Evolutionary conservation across 192 early-diverging fungal species (phyloP).

Genomic region (Mortierella claussenii): DNA sequence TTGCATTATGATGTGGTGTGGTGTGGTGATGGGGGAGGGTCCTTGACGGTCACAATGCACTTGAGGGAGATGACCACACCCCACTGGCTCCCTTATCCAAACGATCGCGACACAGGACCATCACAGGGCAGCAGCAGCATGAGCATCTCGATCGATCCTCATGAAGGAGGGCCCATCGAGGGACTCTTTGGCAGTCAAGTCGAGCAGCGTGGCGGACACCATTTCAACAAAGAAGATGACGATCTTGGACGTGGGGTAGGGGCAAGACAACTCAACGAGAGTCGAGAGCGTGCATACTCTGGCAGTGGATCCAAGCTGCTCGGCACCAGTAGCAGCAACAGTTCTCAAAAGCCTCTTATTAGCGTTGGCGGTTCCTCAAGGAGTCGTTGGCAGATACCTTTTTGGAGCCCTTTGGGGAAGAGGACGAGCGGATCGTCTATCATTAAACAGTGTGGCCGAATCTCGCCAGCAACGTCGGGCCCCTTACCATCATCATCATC

Average conservation of each 20-base stretch:
- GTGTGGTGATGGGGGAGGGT: not conserved
- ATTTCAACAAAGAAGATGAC: slow-evolving; percentile 15
- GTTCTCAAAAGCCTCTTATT: not conserved
- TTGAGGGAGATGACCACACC: too few relatives aligned
- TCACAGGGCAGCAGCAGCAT: not conserved
- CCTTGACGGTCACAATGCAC: not conserved
- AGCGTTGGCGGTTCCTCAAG: not conserved
- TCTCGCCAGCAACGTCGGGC: not conserved
- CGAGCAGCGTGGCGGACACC: slow-evolving; percentile 34
- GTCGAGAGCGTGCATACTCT: not conserved
- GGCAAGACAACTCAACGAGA: not conserved
- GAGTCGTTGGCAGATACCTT: not conserved
- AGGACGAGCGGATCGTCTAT: not conserved
- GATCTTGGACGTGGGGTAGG: not conserved
- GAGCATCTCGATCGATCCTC: slow-evolving; percentile 38
- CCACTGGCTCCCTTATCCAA: too few relatives aligned
- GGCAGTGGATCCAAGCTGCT: not conserved
- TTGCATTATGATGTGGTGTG: too few relatives aligned
- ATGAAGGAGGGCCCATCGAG: slow-evolving; percentile 30
- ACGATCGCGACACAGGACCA: too few relatives aligned
- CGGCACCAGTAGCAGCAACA: not conserved
- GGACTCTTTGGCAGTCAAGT: slow-evolving; percentile 44
- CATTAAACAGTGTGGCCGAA: not conserved
- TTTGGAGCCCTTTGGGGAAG: not conserved
- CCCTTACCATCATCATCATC: not conserved